Evolutionary conservation across 805 yeast species (phyloP), one percentile per base, ranked within the genome.

Genomic region (Ogataea pini): DNA sequence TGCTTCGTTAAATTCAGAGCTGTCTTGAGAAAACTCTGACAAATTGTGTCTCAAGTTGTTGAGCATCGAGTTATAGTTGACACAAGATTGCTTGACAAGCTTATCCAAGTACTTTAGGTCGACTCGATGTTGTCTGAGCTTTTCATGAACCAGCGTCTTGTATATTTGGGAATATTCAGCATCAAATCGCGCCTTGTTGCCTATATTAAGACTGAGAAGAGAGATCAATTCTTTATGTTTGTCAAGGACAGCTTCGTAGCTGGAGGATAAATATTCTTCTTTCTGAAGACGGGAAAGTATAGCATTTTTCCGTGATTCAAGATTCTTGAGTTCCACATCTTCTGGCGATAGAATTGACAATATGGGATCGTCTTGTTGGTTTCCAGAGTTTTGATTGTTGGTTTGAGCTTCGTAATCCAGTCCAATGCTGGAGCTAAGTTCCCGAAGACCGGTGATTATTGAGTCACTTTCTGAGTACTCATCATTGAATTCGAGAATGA

Each of bases 211-310:
- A 17, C 43, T 53, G 3, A 62, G 39, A 13, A 58, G 34, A 4
- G 56, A 55, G 16, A 71, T 37, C 17, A 70, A 39, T 4, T 61
- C 62, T 38, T 62, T 51, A 41, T 68, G 65, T 48, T 62, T 62
- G 3, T 54, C 54, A 5, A 71, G 44, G 0, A 64, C 27, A 0
- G 25, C 25, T 28, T 65, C 63, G 59, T 63, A 68, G 22, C 58
- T 61, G 14, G 54, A 48, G 3, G 60, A 46, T 2, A 65, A 12
- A 42, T 51, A 65, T 32, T 69, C 71, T 46, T 70, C 67, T 43
- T 69, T 57, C 29, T 72, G 71, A 5, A 70, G 53, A 32, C 62
- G 62, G 27, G 67, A 47, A 16, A 65, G 29, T 18, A 68, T 42
- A 13, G 56, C 54, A 6, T 61, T 44, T 43, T 65, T 65, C 47